phyloP scores from a whole-genome alignment of 306 rosid genomes.

The Prosopis cineraria region DNA sequence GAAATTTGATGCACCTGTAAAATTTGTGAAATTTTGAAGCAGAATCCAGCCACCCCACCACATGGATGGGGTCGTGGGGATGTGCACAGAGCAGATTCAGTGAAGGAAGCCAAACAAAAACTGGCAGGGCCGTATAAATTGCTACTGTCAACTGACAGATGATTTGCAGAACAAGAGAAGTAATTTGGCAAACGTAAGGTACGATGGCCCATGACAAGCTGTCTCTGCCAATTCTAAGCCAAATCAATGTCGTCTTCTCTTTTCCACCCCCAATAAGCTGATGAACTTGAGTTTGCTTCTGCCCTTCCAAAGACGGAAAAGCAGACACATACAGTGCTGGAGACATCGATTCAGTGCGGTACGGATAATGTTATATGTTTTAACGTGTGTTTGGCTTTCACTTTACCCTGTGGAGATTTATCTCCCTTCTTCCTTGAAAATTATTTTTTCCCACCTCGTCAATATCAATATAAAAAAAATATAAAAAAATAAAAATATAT shows the following conservation, averaged over 20 bases:
- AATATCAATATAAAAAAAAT: too few relatives aligned
- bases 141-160: background rate
- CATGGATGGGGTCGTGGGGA: background rate
- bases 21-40: background rate
- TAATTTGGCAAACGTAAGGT: background rate
- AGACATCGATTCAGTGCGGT: too few relatives aligned
- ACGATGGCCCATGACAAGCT: background rate
- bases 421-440: too few relatives aligned
- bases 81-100: background rate
- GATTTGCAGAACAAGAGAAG: background rate
- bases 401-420: too few relatives aligned
- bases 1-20: background rate
- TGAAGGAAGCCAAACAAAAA: background rate
- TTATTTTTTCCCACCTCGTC: too few relatives aligned
- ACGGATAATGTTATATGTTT: too few relatives aligned
- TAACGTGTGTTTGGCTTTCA: too few relatives aligned
- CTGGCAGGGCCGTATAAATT: background rate
- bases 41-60: background rate
- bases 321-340: too few relatives aligned
- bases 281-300: too few relatives aligned
- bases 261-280: background rate
- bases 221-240: background rate
- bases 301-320: too few relatives aligned
- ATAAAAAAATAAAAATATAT: too few relatives aligned
- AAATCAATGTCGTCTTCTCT: background rate